Evolutionary conservation across 257 asterid genomes (phyloP).

Genomic region (Orobanche coerulescens): DNA sequence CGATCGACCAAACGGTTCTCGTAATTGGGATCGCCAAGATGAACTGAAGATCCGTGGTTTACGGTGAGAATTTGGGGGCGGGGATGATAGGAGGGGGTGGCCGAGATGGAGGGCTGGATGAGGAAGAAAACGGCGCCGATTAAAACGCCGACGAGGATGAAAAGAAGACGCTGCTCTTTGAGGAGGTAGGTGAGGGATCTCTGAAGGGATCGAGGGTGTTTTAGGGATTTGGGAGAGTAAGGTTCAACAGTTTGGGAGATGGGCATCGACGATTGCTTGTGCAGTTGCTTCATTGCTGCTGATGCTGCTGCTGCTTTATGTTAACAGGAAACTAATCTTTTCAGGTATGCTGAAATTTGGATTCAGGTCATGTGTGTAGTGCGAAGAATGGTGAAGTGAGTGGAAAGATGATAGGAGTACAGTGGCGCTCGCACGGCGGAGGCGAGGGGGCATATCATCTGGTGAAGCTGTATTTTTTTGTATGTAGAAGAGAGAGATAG

Average conservation of each 20-base stretch:
- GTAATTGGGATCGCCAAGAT: slow-evolving; percentile 7
- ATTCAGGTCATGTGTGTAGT: no score
- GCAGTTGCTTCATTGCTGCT: slow-evolving; percentile 55
- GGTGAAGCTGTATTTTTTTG: not conserved
- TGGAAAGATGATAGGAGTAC: not conserved
- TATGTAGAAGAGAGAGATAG: not conserved
- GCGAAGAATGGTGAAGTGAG: not conserved
- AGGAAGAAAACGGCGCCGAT: slow-evolving; percentile 67
- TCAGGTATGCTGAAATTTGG: not conserved
- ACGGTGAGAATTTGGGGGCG: slow-evolving; percentile 18
- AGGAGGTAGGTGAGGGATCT: slow-evolving; percentile 63
- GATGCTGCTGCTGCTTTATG: not conserved
- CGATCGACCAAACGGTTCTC: not conserved
- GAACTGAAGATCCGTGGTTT: slow-evolving; percentile 14
- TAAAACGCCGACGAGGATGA: slow-evolving; percentile 56
- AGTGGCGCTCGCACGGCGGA: not conserved
- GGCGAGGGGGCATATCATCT: not conserved
- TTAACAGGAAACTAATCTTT: no score
- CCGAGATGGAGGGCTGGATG: slow-evolving; percentile 40
- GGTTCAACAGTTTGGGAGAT: slow-evolving; percentile 32
- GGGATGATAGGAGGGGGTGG: slow-evolving; percentile 21
- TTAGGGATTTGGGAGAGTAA: slow-evolving; percentile 63
- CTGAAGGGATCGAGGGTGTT: slow-evolving; percentile 59
- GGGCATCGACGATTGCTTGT: slow-evolving; percentile 48
- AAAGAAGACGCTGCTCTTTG: slow-evolving; percentile 61